Conservation (phyloP, 768 basidiomycete genomes). For the Melanogaster broomeanus region DNA sequence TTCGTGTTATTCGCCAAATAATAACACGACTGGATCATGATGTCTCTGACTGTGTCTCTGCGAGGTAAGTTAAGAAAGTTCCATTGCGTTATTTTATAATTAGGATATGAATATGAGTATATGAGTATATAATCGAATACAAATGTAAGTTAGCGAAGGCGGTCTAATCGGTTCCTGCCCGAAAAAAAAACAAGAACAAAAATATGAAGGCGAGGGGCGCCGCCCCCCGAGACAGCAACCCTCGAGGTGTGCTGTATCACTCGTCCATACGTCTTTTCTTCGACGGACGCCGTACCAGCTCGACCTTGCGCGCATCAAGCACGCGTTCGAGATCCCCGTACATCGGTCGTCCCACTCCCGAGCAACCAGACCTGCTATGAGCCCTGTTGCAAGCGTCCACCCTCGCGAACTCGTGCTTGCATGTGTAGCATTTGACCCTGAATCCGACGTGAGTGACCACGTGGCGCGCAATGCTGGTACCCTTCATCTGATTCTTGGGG, state of each 20-base stretch:
- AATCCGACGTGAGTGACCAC: slow-evolving; percentile 34
- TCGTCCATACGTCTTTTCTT: slow-evolving; percentile 36
- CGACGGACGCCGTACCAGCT: slow-evolving; percentile 14
- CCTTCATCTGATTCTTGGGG: slow-evolving; percentile 29
- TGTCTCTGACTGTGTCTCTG: too few relatives aligned
- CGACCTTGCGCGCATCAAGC: slow-evolving; percentile 30
- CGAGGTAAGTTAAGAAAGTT: background rate
- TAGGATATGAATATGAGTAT: background rate
- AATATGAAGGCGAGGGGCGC: background rate
- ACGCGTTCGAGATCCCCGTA: slow-evolving; percentile 28
- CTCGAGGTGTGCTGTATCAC: background rate
- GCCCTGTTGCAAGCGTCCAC: slow-evolving; percentile 37
- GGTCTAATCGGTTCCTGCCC: background rate
- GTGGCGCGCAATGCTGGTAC: slow-evolving; percentile 34
- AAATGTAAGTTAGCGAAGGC: slow-evolving; percentile 17
- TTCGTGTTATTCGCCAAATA: too few relatives aligned
- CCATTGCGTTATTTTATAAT: background rate
- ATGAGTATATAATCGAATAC: background rate
- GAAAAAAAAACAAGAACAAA: background rate
- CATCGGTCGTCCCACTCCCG: slow-evolving; percentile 31
- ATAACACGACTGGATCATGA: too few relatives aligned
- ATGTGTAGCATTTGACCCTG: slow-evolving; percentile 29
- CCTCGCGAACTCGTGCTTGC: slow-evolving; percentile 34
- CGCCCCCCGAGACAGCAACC: background rate
- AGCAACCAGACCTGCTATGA: slow-evolving; percentile 31